Evolutionary conservation across 768 basidiomycete genomes (phyloP).

Genomic region (Hirschioporus abietinus): DNA sequence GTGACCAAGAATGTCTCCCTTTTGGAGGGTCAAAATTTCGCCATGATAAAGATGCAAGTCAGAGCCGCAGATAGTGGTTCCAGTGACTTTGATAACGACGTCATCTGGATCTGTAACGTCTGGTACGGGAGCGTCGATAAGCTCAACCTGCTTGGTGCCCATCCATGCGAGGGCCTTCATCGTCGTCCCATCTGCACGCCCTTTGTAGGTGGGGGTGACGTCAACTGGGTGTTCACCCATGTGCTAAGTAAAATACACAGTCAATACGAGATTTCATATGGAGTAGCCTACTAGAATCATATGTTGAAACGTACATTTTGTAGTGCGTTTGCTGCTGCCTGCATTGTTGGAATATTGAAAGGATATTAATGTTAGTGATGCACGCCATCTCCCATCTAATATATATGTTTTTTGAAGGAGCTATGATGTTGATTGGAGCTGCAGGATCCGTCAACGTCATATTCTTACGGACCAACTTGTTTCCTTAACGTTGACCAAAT

Average conservation of each 20-base stretch:
- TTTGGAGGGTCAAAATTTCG: constrained; percentile 62
- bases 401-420: background rate
- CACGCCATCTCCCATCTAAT: background rate
- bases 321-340: constrained; percentile 23
- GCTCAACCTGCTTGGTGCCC: constrained; percentile 41
- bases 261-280: background rate
- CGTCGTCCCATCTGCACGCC: constrained; percentile 43
- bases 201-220: constrained; percentile 33
- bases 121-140: constrained; percentile 45
- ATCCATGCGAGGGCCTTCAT: constrained; percentile 74
- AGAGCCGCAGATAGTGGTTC: constrained; percentile 68
- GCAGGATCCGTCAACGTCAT: background rate
- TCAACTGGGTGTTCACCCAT: constrained; percentile 16
- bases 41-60: constrained; percentile 64
- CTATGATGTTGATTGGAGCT: background rate
- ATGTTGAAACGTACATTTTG: constrained; percentile 21
- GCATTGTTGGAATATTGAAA: constrained; percentile 18
- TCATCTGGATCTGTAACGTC: constrained; percentile 71
- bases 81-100: constrained; percentile 70
- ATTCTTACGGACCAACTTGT: background rate
- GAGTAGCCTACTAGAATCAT: no score
- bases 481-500: background rate
- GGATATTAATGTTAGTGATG: background rate
- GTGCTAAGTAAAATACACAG: constrained; percentile 2
- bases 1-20: constrained; percentile 73